Conservation (phyloP, 371 early-diverging fungal species). For the Choanephora cucurbitarum region DNA sequence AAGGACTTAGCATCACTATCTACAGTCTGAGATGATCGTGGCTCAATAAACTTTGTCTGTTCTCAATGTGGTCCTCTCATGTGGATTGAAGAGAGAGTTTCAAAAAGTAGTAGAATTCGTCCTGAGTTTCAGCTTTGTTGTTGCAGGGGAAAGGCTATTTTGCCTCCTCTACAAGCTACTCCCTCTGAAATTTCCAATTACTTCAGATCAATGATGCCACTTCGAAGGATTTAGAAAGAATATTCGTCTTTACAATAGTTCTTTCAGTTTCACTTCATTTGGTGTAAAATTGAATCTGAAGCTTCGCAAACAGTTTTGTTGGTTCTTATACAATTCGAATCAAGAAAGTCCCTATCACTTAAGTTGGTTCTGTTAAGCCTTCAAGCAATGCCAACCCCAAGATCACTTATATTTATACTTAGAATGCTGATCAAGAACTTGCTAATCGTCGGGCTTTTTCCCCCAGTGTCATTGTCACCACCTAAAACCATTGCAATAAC, state of each 20-base stretch:
- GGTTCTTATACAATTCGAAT: constrained; percentile 4
- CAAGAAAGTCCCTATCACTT: constrained; percentile 1
- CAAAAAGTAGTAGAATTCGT: not conserved
- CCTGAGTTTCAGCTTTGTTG: not conserved
- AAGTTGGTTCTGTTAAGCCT: not conserved
- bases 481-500: not conserved
- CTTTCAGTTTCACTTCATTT: constrained; percentile 5
- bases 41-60: no score
- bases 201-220: not conserved
- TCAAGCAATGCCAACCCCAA: not conserved
- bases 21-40: no score
- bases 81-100: not conserved
- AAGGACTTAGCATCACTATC: no score
- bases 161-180: not conserved
- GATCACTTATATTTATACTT: constrained; percentile 4
- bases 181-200: not conserved
- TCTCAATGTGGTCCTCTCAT: constrained; percentile 11
- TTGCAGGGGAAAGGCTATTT: not conserved
- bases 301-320: not conserved
- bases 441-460: not conserved
- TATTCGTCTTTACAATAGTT: not conserved
- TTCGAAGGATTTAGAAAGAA: not conserved
- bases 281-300: not conserved
- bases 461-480: not conserved
- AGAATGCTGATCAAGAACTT: constrained; percentile 2